These are phyloP conservation scores for Kwoniella heveanensis DNA, from an alignment of 768 basidiomycete species.

Conservation along the genomic window DNA sequence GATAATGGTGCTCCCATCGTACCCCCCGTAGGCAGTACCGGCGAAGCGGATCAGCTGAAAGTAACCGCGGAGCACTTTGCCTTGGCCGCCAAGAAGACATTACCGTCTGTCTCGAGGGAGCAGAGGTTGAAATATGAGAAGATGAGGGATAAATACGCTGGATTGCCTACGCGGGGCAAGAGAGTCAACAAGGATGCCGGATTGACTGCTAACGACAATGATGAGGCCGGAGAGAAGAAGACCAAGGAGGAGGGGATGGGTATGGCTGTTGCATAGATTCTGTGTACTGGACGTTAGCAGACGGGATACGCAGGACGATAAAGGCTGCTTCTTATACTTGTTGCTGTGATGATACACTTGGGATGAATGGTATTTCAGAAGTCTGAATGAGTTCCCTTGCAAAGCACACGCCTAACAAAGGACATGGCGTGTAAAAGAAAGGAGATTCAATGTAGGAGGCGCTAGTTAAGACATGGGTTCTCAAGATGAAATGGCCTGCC, in stretches of 20 bases:
- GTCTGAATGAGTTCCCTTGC: too few species aligned
- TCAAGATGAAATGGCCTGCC: too few species aligned
- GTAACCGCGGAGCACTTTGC: conserved; percentile 72
- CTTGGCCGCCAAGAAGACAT: conserved; percentile 73
- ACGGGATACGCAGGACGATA: too few species aligned
- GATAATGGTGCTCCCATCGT: conserved; percentile 8
- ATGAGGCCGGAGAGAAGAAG: conserved; percentile 3
- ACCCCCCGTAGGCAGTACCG: conserved; percentile 12
- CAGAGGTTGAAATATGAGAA: conserved; percentile 83
- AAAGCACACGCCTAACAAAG: too few species aligned
- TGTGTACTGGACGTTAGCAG: too few species aligned
- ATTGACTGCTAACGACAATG: neutral
- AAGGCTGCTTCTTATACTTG: too few species aligned
- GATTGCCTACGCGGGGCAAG: conserved; percentile 60
- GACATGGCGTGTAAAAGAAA: too few species aligned
- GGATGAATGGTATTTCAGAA: too few species aligned
- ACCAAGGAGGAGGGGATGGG: conserved; percentile 13
- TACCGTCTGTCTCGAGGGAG: conserved; percentile 77
- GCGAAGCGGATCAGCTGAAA: conserved; percentile 25
- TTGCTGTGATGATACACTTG: too few species aligned
- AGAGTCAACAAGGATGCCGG: conserved; percentile 29
- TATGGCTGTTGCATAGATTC: neutral
- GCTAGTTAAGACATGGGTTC: too few species aligned
- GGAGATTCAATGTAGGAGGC: too few species aligned
- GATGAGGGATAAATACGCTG: conserved; percentile 79